Conservation (phyloP, 2,329 filamentous ascomycete genomes). For the Pleoardoris graminearum region DNA sequence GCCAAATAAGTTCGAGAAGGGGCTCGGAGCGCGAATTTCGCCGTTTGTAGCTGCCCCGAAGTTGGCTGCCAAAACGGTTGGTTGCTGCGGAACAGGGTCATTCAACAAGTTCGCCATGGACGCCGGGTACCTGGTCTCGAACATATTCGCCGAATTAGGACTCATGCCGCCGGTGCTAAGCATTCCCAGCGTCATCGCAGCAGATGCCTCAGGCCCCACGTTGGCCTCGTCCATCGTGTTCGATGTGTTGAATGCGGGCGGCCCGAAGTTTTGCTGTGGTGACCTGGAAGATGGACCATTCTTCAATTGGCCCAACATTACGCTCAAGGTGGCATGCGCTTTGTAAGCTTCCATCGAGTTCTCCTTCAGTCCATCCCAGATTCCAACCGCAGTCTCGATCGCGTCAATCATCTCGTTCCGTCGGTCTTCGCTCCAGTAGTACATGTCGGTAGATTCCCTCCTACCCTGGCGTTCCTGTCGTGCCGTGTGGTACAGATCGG, state of each 20-base stretch:
- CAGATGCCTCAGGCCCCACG: conserved; percentile 62
- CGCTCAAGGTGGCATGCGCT: conserved; percentile 75
- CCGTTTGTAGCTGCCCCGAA: conserved; percentile 41
- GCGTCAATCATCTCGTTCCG: conserved; percentile 75
- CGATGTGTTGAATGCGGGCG: conserved; percentile 33
- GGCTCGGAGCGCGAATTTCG: conserved; percentile 52
- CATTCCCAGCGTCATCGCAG: conserved; percentile 72
- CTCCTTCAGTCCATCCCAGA: conserved; percentile 79
- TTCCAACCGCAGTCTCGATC: conserved; percentile 71
- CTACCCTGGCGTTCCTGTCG: conserved; percentile 47
- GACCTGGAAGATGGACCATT: conserved; percentile 46
- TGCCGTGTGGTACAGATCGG: conserved; percentile 77
- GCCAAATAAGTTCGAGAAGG: conserved; percentile 60
- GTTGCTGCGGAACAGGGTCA: conserved; percentile 37
- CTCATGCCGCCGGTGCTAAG: conserved; percentile 65
- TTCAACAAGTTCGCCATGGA: conserved; percentile 46
- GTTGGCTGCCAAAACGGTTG: conserved; percentile 39
- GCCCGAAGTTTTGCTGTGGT: conserved; percentile 35
- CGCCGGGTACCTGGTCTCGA: conserved; percentile 44
- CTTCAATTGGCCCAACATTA: conserved; percentile 81
- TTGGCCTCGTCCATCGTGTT: conserved; percentile 58
- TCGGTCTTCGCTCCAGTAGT: conserved; percentile 52
- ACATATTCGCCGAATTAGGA: conserved; percentile 51
- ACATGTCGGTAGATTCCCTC: conserved; percentile 42
- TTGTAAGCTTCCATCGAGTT: conserved; percentile 89